phyloP scores from a whole-genome alignment of 2,329 filamentous ascomycete genomes.

The Diaporthe sp. region DNA sequence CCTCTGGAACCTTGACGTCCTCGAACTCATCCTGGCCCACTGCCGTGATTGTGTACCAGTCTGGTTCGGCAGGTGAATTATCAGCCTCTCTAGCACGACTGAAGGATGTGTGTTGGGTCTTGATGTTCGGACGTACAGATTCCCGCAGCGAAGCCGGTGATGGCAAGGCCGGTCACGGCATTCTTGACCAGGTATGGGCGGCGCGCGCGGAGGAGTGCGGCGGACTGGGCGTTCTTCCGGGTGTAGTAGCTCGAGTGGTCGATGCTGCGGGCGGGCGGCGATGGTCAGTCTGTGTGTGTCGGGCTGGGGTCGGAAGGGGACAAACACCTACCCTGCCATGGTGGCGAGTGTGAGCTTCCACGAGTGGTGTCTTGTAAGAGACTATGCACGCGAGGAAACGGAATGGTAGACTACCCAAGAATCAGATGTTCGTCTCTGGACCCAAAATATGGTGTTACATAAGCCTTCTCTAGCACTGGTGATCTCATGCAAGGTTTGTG shows the following conservation, averaged over 20 bases:
- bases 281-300: not conserved
- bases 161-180: conserved; percentile 78
- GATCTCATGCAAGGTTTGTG: conserved; percentile 31
- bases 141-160: conserved; percentile 80
- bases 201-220: conserved; percentile 90
- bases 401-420: not conserved
- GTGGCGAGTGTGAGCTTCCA: conserved; percentile 10
- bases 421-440: conserved; percentile 32
- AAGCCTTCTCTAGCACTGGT: conserved; percentile 26
- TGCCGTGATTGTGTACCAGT: conserved; percentile 76
- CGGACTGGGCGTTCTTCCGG: conserved; percentile 83
- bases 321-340: conserved; percentile 34
- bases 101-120: not conserved
- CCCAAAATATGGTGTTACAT: conserved; percentile 28
- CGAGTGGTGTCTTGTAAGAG: not conserved
- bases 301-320: not conserved
- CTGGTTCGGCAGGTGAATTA: conserved; percentile 45
- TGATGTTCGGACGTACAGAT: conserved; percentile 76
- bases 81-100: not conserved
- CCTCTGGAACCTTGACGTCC: conserved; percentile 89
- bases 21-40: conserved; percentile 98
- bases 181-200: conserved; percentile 95
- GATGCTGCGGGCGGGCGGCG: conserved; percentile 45
- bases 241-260: conserved; percentile 86
- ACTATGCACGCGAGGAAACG: not conserved